Evolutionary conservation across 352 stramenopile genomes (phyloP).

Genomic region (Saprolegnia parasitica): DNA sequence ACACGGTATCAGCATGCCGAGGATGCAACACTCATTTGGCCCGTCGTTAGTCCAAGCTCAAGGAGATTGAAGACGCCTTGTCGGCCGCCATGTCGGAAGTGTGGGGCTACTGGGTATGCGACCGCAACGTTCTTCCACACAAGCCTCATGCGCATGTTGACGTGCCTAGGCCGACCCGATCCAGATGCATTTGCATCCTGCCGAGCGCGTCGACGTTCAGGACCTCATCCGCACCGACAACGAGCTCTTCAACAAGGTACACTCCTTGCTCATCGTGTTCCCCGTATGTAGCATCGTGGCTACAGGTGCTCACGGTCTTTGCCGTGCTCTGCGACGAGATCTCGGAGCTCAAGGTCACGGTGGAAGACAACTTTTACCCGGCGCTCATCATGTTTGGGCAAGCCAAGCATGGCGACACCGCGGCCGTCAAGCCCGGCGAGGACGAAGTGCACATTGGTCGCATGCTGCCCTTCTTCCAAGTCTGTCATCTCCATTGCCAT

Average conservation of each 20-base stretch:
- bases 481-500: too few relatives aligned
- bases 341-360: constrained; percentile 83
- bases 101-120: constrained; percentile 79
- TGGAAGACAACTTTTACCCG: constrained; percentile 86
- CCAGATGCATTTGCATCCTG: constrained; percentile 72
- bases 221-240: constrained; percentile 88
- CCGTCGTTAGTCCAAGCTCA: constrained; percentile 61
- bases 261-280: neutral
- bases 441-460: constrained; percentile 80
- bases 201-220: constrained; percentile 82
- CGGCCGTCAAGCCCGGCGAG: constrained; percentile 61
- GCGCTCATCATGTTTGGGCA: constrained; percentile 88
- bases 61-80: constrained; percentile 83
- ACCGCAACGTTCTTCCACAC: neutral
- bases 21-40: neutral
- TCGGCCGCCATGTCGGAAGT: constrained; percentile 85
- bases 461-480: constrained; percentile 84
- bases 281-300: neutral
- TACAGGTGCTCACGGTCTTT: constrained; percentile 63
- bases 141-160: neutral
- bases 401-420: constrained; percentile 61
- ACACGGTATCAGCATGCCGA: constrained; percentile 49
- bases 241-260: constrained; percentile 85
- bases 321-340: constrained; percentile 88
- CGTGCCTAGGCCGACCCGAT: constrained; percentile 74